Conservation (phyloP, 1,139 yeast genomes). For the Pichia terricola region DNA sequence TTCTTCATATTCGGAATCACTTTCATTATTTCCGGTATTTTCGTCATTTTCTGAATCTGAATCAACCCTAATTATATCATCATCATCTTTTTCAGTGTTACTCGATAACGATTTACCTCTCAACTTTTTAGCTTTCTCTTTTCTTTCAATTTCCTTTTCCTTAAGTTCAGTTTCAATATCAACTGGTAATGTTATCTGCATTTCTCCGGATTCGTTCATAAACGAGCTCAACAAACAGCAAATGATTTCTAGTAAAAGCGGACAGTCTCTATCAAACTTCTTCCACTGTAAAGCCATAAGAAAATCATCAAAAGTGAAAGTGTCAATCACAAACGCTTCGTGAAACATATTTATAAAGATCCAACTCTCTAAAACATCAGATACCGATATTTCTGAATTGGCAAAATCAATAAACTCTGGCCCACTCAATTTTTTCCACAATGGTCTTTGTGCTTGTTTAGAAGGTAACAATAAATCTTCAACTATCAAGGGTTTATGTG, state of each 20-base stretch:
- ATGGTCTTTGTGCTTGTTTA: slow-evolving; percentile 17
- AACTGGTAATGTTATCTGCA: slow-evolving; percentile 25
- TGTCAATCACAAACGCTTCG: slow-evolving; percentile 52
- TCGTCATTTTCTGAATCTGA: slow-evolving; percentile 10
- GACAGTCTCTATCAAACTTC: slow-evolving; percentile 40
- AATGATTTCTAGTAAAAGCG: slow-evolving; percentile 60
- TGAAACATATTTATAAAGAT: slow-evolving; percentile 64
- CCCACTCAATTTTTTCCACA: slow-evolving; percentile 15
- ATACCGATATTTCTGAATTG: slow-evolving; percentile 11
- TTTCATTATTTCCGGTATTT: slow-evolving; percentile 14
- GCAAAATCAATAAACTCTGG: slow-evolving; percentile 8
- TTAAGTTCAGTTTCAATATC: slow-evolving; percentile 21
- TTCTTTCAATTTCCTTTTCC: slow-evolving; percentile 9
- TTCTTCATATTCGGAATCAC: slow-evolving; percentile 17
- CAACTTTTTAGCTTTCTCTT: slow-evolving; percentile 14
- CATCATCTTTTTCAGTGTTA: slow-evolving; percentile 19
- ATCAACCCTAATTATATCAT: slow-evolving; percentile 4
- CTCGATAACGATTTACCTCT: slow-evolving; percentile 3
- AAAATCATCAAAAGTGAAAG: slow-evolving; percentile 75
- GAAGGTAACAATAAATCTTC: slow-evolving; percentile 24
- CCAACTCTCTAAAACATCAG: slow-evolving; percentile 62
- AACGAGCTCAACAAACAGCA: slow-evolving; percentile 48
- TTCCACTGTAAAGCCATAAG: slow-evolving; percentile 54
- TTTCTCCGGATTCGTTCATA: slow-evolving; percentile 27
- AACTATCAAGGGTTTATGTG: slow-evolving; percentile 13